A percentile compares a stretch with the other conserved stretches of the same genome.
Conservation (phyloP, 495 filamentous ascomycete genomes). For the Cercophora newfieldiana region DNA sequence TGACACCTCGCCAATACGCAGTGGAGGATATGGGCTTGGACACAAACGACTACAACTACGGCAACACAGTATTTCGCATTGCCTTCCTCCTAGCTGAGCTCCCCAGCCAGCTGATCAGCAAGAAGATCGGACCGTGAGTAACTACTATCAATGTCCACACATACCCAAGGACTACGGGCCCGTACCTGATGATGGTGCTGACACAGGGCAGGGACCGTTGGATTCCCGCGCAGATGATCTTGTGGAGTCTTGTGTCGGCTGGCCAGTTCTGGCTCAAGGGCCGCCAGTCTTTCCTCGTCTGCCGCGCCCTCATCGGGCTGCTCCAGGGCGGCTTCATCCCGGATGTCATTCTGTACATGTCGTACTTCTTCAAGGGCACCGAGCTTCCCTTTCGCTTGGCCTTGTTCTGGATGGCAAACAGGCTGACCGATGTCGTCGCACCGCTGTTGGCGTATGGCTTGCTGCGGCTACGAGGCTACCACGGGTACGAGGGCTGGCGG, state of each 20-base stretch:
- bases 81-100: slow-evolving; percentile 71
- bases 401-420: slow-evolving; percentile 50
- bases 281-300: slow-evolving; percentile 61
- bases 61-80: slow-evolving; percentile 71
- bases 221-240: slow-evolving; percentile 81
- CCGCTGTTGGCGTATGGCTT: slow-evolving; percentile 52
- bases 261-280: slow-evolving; percentile 66
- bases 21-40: not conserved
- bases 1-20: not conserved
- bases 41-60: slow-evolving; percentile 65
- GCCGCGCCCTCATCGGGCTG: slow-evolving; percentile 66
- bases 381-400: slow-evolving; percentile 51
- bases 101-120: slow-evolving; percentile 73
- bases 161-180: not conserved
- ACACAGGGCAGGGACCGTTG: slow-evolving; percentile 58
- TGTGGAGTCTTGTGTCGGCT: slow-evolving; percentile 71
- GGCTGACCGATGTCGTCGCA: slow-evolving; percentile 49
- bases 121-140: slow-evolving; percentile 65
- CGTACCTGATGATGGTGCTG: not conserved
- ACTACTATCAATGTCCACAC: not conserved
- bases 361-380: slow-evolving; percentile 55
- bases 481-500: slow-evolving; percentile 57
- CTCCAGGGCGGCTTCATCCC: slow-evolving; percentile 74
- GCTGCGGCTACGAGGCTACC: slow-evolving; percentile 48
- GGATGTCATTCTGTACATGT: slow-evolving; percentile 32